Conservation (phyloP, 768 basidiomycete species). For the Calocera viscosa region DNA sequence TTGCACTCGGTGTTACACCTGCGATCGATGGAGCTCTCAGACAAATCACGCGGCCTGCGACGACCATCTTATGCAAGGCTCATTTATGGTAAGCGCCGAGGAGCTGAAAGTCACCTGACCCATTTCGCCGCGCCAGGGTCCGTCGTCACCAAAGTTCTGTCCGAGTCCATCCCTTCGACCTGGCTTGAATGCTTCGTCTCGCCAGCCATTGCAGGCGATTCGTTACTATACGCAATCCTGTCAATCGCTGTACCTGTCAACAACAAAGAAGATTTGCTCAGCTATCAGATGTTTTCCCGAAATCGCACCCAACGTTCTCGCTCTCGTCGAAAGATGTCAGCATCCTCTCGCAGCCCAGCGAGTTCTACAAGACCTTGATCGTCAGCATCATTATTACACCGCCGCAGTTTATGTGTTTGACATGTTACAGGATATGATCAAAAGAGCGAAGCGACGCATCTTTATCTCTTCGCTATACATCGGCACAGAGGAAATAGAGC, state of each 20-base stretch:
- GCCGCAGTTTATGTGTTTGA: background rate
- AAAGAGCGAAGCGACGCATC: constrained; percentile 61
- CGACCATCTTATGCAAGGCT: too few relatives aligned
- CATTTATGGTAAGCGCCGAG: too few relatives aligned
- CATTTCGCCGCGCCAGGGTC: too few relatives aligned
- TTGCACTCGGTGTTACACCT: too few relatives aligned
- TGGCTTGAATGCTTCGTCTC: background rate
- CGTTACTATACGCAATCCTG: background rate
- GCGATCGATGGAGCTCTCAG: too few relatives aligned
- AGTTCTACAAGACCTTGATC: constrained; percentile 46
- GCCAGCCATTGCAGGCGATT: background rate
- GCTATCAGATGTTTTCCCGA: background rate
- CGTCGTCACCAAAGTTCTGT: background rate
- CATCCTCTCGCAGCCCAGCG: constrained; percentile 43
- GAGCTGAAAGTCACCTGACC: too few relatives aligned
- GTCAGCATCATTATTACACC: constrained; percentile 25
- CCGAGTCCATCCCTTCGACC: background rate
- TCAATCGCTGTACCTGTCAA: background rate
- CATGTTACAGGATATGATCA: constrained; percentile 52
- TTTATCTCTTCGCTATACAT: constrained; percentile 87
- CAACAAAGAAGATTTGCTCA: background rate
- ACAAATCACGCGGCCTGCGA: too few relatives aligned
- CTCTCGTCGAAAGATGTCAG: constrained; percentile 37
- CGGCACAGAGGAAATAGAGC: constrained; percentile 59
- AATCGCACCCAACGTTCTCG: constrained; percentile 38